Conservation (phyloP, 768 basidiomycete genomes). For the Amanita brunnescens region DNA sequence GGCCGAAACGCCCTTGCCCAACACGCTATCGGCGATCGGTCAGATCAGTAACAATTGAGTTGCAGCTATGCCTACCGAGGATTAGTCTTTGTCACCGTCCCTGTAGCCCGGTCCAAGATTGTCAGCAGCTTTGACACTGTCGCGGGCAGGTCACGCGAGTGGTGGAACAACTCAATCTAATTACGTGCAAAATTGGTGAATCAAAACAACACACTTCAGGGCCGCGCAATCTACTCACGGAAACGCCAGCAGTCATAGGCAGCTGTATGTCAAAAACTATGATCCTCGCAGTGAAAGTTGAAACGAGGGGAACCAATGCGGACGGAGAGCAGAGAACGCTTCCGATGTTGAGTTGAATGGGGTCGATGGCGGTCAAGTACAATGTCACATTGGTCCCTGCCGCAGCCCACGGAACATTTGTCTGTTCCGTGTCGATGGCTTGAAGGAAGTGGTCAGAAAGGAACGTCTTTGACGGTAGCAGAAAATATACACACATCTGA, state of each 20-base stretch:
- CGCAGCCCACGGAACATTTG: slow-evolving; percentile 74
- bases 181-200: neutral
- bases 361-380: slow-evolving; percentile 76
- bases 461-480: neutral
- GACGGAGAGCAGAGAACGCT: slow-evolving; percentile 77
- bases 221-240: slow-evolving; percentile 41
- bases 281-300: slow-evolving; percentile 75
- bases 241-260: slow-evolving; percentile 82
- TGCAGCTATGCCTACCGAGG: slow-evolving; percentile 55
- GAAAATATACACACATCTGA: slow-evolving; percentile 42
- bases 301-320: slow-evolving; percentile 67
- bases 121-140: slow-evolving; percentile 76
- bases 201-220: too few species aligned
- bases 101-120: slow-evolving; percentile 70
- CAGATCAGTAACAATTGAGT: neutral
- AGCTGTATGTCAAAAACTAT: slow-evolving; percentile 90
- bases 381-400: slow-evolving; percentile 88
- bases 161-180: slow-evolving; percentile 91
- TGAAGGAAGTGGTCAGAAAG: neutral
- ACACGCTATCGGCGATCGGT: slow-evolving; percentile 42
- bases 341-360: slow-evolving; percentile 79
- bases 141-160: slow-evolving; percentile 88
- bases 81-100: slow-evolving; percentile 62
- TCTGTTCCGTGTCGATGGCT: slow-evolving; percentile 86
- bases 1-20: slow-evolving; percentile 80